phyloP scores from a whole-genome alignment of 139 green algal species.

The Asterochloris sp. region DNA sequence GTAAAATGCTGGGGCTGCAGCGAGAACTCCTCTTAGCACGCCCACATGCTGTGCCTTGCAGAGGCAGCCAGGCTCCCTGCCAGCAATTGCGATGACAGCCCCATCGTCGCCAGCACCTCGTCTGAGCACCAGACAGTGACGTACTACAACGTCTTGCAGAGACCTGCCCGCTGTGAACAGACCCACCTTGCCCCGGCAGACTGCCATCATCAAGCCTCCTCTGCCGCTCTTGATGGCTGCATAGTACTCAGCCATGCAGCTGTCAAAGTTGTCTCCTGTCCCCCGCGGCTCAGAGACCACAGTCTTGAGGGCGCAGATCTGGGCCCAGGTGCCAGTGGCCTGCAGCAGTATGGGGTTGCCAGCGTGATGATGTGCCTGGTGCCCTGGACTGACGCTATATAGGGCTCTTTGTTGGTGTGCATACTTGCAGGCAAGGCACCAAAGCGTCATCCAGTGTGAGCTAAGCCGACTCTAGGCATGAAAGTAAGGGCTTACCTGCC shows the following conservation, averaged over 20 bases:
- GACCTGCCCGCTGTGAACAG: not conserved
- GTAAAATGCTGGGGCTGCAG: not conserved
- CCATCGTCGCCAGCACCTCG: too few relatives aligned
- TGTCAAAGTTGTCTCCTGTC: constrained; percentile 66
- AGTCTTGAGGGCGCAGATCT: constrained; percentile 62
- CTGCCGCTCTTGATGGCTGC: constrained; percentile 42
- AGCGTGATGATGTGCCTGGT: too few relatives aligned
- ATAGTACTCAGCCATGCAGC: constrained; percentile 72
- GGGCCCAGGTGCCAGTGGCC: constrained; percentile 55
- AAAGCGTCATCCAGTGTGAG: too few relatives aligned
- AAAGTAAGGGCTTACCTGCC: constrained; percentile 56
- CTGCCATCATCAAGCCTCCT: constrained; percentile 84
- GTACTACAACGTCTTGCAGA: too few relatives aligned
- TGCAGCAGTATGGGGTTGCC: constrained; percentile 26
- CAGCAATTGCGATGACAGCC: too few relatives aligned
- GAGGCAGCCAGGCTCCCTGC: too few relatives aligned
- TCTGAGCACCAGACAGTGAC: too few relatives aligned
- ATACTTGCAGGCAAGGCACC: too few relatives aligned
- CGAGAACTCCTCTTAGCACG: not conserved
- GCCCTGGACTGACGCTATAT: too few relatives aligned
- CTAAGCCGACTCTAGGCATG: too few relatives aligned
- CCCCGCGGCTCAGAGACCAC: constrained; percentile 73
- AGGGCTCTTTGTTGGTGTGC: too few relatives aligned
- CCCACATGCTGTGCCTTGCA: not conserved
- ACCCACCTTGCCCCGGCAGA: constrained; percentile 91